These are phyloP conservation scores for Cylindrodendrum hubeiense DNA, from an alignment of 2,329 filamentous ascomycete species.

Conservation along the genomic window DNA sequence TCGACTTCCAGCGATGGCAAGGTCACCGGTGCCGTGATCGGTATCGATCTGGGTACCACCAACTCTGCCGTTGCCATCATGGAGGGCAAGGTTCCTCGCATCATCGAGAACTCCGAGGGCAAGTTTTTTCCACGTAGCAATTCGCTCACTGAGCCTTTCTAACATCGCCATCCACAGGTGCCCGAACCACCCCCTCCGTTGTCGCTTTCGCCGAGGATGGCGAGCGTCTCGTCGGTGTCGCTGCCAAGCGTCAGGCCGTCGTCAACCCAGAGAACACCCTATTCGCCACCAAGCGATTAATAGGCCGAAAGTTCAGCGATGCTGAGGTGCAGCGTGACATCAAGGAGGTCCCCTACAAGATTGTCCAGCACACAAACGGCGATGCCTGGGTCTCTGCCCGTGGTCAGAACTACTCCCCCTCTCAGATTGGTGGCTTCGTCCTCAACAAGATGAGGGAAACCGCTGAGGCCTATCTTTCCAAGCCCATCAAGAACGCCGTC, in stretches of 20 bases:
- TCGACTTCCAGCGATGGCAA: constrained; percentile 72
- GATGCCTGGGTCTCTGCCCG: constrained; percentile 96
- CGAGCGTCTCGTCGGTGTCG: constrained; percentile 95
- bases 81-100: constrained; percentile 95
- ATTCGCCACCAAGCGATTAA: constrained; percentile 98
- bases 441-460: constrained; percentile 99
- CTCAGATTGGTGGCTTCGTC: constrained; percentile 97
- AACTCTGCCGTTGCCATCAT: constrained; percentile 98
- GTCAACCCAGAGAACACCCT: constrained; percentile 99
- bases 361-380: constrained; percentile 95
- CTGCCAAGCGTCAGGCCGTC: constrained; percentile 97
- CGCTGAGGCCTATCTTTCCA: constrained; percentile 91
- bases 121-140: constrained; percentile 39
- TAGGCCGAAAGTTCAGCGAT: constrained; percentile 97
- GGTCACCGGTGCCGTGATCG: constrained; percentile 95
- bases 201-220: constrained; percentile 96
- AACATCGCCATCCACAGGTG: constrained; percentile 43
- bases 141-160: constrained; percentile 17
- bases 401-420: constrained; percentile 95
- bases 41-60: constrained; percentile 98
- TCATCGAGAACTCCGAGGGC: constrained; percentile 99
- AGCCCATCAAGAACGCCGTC: constrained; percentile 93
- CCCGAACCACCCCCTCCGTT: constrained; percentile 74
- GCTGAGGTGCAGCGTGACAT: constrained; percentile 95
- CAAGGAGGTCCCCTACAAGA: constrained; percentile 98